phyloP scores from a whole-genome alignment of 495 filamentous ascomycete genomes.

The Poronia punctata region DNA sequence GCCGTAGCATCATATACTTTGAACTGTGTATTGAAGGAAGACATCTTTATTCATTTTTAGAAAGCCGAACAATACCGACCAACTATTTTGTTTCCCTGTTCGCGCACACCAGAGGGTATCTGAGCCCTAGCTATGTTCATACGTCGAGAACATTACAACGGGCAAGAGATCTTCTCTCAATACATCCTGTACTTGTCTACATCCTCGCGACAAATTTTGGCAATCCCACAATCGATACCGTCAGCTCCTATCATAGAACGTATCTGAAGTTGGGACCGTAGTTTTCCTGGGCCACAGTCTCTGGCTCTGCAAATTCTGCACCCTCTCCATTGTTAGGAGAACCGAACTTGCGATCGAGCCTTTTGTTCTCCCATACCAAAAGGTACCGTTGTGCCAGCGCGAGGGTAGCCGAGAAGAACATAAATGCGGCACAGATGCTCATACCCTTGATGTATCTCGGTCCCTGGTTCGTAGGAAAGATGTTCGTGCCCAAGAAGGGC shows the following conservation, averaged over 20 bases:
- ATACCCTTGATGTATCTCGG: constrained; percentile 56
- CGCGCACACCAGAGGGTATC: no score
- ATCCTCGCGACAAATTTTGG: no score
- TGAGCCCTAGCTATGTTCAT: no score
- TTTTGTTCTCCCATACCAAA: constrained; percentile 53
- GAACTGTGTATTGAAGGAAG: no score
- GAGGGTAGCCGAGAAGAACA: constrained; percentile 54
- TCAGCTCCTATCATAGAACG: constrained; percentile 25
- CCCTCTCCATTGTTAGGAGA: constrained; percentile 1
- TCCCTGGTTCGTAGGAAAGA: constrained; percentile 50
- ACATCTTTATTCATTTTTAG: no score
- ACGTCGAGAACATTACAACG: no score
- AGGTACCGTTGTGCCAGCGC: constrained; percentile 47
- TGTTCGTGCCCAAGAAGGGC: constrained; percentile 59
- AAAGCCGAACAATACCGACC: no score
- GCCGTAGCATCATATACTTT: no score
- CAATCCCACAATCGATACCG: no score
- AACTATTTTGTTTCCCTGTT: no score
- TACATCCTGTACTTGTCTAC: no score
- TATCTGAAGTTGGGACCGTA: constrained; percentile 32
- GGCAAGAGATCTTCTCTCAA: no score
- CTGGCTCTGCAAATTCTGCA: background rate
- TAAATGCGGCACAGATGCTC: constrained; percentile 58
- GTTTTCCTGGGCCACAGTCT: constrained; percentile 23
- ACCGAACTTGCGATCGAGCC: constrained; percentile 22